Evolutionary conservation across 192 early-diverging fungal species (phyloP), one percentile per base, ranked within the genome.

Genomic region (Podochytrium sp.): DNA sequence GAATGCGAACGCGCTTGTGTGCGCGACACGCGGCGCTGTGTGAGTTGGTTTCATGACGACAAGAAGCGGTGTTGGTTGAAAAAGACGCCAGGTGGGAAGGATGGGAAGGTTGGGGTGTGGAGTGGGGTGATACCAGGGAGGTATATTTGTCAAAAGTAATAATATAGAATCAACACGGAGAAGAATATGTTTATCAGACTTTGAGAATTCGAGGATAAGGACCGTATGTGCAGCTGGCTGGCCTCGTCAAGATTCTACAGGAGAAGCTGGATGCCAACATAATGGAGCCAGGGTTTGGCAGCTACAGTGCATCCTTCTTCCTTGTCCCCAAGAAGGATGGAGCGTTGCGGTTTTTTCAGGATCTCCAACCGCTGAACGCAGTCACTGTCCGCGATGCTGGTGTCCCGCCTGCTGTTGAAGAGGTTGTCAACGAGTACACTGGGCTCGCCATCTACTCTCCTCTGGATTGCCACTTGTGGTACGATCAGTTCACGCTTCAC

Each of bases 61-160:
- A 42, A 43, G 12, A 59, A 43, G 2, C 27, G 53, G 38, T 71
- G 69, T 60, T 71, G 69, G 69, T 40, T 71, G 69, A 71, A 71
- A 40, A 57, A 41, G 51, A 42, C 40, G 35, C 52, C 56, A 30
- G 41, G 55, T 35, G 55, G 52, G 0, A 59, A 59, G 56, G 52
- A 53, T 18, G 57, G 60, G 69, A 41, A 40, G 34, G 39, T 25
- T 23, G 69, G 69, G 12, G 69, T 25, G 7, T 18, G 30, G 57
- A 71, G 69, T 60, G 69, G 69, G 7, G 56, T 71, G 3, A 30
- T 71, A 7, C 53, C 56, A 33, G 33, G 41, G 3, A 3, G 56
- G 35, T 71, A 43, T 43, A 5, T 5, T 33, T 71, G 69, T 56
- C 10, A 51, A 32, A 18, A 37, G 33, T 35, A 37, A 6, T 7